Base-by-base conservation (phyloP, 345 rosid genomes). In the Pistacia integerrima region DNA sequence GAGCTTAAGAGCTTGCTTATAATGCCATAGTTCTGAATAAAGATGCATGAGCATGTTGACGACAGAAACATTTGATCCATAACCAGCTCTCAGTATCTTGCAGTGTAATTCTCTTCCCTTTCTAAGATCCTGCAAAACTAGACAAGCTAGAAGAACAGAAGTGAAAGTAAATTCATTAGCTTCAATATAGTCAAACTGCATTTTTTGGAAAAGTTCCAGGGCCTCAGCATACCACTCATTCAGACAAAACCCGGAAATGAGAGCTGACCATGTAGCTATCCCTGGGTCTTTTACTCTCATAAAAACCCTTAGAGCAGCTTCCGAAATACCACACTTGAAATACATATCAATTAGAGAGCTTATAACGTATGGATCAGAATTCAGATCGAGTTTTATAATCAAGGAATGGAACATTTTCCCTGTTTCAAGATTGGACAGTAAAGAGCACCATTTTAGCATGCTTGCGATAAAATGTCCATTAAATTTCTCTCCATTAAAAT, bases 391-490 rank as follows among this genome's bases (percentile, higher is more conserved):
- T 74, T 81, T 81, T 58, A 69, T 57, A 55, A 78, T 59, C 72
- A 69, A 35, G n/a, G 81, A 73, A 49, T 74, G 81, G 55, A 81
- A 63, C 48, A 35, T 41, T 77, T 63, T 25, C 38, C 84, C 84
- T 8, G 54, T 70, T 62, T 70, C 75, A 35, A 74, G 71, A 73
- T 81, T 75, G 8, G 65, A 73, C 49, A 12, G 61, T 58, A 77
- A 57, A 68, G 80, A 76, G 68, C 84, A 77, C 84, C 81, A 77
- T 69, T 81, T 81, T 38, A 81, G 74, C 84, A 81, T 72, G 78
- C 67, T 67, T 35, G 81, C 78, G 33, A 81, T 73, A 7, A 69
- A 67, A 64, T 51, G 48, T 30, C 69, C 74, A 55, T 74, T 30
- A 25, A 67, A 68, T 63, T 54, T 68, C 18, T 62, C 74, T 74